phyloP scores from a whole-genome alignment of 192 early-diverging fungal genomes.

The Gonapodya prolifera region DNA sequence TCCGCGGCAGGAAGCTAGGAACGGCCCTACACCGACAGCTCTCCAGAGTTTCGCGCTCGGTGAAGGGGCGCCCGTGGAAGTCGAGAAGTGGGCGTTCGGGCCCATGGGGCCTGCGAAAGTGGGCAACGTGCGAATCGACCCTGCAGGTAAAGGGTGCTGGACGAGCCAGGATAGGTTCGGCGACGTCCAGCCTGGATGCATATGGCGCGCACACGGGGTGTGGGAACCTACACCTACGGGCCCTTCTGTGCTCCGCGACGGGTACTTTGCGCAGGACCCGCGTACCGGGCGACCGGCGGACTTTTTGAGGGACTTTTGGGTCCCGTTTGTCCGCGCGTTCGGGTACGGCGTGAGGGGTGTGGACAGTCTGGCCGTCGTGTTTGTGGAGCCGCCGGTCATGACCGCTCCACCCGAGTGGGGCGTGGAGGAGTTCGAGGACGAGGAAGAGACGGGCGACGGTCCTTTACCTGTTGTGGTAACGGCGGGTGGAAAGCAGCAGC shows the following conservation, averaged over 20 bases:
- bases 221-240: constrained; percentile 45
- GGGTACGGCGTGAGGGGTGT: constrained; percentile 44
- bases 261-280: constrained; percentile 59
- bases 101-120: constrained; percentile 33
- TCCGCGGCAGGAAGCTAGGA: constrained; percentile 29
- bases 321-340: constrained; percentile 46
- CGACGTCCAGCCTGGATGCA: too few relatives aligned
- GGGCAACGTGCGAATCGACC: constrained; percentile 23
- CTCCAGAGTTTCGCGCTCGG: constrained; percentile 64
- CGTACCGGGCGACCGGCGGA: constrained; percentile 33
- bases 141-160: constrained; percentile 17
- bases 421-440: constrained; percentile 3
- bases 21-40: constrained; percentile 40
- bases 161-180: constrained; percentile 30
- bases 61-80: constrained; percentile 49
- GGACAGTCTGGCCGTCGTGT: constrained; percentile 35
- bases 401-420: constrained; percentile 39
- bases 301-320: constrained; percentile 57
- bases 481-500: too few relatives aligned
- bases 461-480: too few relatives aligned
- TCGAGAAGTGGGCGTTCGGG: constrained; percentile 54
- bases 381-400: constrained; percentile 71
- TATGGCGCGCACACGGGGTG: constrained; percentile 68
- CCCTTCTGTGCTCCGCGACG: constrained; percentile 31
- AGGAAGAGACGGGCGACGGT: not conserved